Evolutionary conservation across 2,329 filamentous ascomycete species (phyloP).

Genomic region (Cladosporium sp.): DNA sequence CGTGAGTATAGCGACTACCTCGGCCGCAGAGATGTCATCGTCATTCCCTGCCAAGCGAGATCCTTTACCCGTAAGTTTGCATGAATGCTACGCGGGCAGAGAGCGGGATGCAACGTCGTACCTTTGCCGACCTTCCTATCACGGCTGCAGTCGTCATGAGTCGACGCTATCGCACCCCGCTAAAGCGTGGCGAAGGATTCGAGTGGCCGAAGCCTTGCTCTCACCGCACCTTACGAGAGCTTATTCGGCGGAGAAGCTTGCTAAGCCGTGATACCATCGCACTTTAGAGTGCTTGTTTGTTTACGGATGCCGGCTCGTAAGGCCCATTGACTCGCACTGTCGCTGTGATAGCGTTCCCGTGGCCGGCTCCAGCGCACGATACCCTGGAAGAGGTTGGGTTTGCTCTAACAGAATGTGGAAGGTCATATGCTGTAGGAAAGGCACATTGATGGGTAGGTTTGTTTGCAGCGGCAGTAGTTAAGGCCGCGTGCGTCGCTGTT

Average conservation of each 20-base stretch:
- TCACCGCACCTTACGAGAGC: slow-evolving; percentile 8
- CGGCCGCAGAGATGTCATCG: background rate
- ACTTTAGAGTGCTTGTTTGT: slow-evolving; percentile 10
- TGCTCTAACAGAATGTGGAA: slow-evolving; percentile 15
- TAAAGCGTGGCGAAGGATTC: slow-evolving; percentile 1
- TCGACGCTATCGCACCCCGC: background rate
- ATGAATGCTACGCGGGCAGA: background rate
- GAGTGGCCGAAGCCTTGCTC: slow-evolving; percentile 1
- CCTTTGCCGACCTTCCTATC: slow-evolving; percentile 16
- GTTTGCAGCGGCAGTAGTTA: slow-evolving; percentile 3
- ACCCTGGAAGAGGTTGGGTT: background rate
- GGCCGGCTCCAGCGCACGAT: background rate
- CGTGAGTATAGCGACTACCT: background rate
- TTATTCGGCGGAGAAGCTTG: slow-evolving; percentile 5
- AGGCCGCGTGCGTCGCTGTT: background rate
- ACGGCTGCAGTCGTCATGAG: slow-evolving; percentile 5
- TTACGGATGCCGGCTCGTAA: background rate
- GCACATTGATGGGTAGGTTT: background rate
- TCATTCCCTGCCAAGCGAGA: slow-evolving; percentile 12
- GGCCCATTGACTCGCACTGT: background rate
- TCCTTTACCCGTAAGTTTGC: background rate
- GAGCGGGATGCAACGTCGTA: slow-evolving; percentile 15
- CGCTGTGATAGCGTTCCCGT: background rate
- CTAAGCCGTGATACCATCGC: slow-evolving; percentile 5
- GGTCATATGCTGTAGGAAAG: slow-evolving; percentile 3